Base-by-base conservation (phyloP, 2,329 filamentous ascomycete genomes). In the Xylaria arbuscula region DNA sequence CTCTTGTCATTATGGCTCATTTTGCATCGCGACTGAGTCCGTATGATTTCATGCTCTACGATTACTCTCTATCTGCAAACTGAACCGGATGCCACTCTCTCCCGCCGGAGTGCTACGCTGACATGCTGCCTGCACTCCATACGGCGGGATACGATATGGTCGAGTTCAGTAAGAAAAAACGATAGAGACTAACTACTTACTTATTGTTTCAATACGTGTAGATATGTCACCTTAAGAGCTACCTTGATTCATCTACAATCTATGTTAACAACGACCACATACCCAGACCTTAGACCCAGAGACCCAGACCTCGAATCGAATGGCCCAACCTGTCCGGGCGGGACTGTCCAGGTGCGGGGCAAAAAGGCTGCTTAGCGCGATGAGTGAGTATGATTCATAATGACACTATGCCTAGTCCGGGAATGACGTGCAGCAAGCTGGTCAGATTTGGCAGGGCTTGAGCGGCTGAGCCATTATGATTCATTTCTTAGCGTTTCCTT, bases 321-420 rank as follows among this genome's bases (percentile, higher is more conserved):
- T 36, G 17, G 40, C 40, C n/a, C 40, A 45, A 5, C 40, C 6
- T 7, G 17, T 45, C 40, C n/a, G 4, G 40, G n/a, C 17, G 5
- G 3, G 40, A 5, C 6, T 11, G 9, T 34, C 28, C 50, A 10
- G 22, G 34, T 53, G 62, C 59, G 62, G 62, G 54, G 54, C 56
- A 48, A 24, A 24, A 22, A 19, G 13, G 9, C 13, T 48, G 45
- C 45, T 47, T n/a, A 48, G 5, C 17, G 40, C 9, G 5, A 69
- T 67, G 68, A 70, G 68, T 53, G 54, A 70, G 28, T 24, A 70
- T 70, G 68, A 70, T 65, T 70, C 65, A 70, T 68, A 45, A 53
- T 19, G 40, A 47, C 24, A n/a, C 56, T 42, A 56, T 51, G 15
- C 54, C 22, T 36, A 9, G 36, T 22, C 17, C 11, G 19, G 40